phyloP scores from a whole-genome alignment of 2,329 filamentous ascomycete species.

The Pestalotiopsis sp. region DNA sequence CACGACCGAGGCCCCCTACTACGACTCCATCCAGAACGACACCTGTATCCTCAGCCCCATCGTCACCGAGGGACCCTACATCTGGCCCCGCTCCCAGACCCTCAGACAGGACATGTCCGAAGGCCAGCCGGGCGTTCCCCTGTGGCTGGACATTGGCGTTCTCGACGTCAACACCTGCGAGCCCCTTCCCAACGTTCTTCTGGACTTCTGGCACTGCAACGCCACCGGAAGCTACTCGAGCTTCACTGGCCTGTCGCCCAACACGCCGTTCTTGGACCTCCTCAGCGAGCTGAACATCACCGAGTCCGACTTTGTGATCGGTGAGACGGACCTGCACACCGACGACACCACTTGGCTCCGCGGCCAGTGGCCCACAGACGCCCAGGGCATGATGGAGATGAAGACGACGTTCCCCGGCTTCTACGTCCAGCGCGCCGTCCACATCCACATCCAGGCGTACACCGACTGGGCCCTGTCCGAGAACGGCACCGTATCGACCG shows the following conservation, averaged over 20 bases:
- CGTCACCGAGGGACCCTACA: conserved; percentile 46
- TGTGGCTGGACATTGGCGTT: conserved; percentile 46
- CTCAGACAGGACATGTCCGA: conserved; percentile 43
- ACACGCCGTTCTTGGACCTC: conserved; percentile 30
- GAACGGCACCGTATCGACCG: conserved; percentile 19
- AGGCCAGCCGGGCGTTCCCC: conserved; percentile 38
- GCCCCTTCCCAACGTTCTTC: conserved; percentile 35
- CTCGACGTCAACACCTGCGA: conserved; percentile 48
- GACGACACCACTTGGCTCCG: conserved; percentile 31
- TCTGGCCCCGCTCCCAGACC: conserved; percentile 41
- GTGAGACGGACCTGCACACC: conserved; percentile 24
- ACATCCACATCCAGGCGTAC: conserved; percentile 21
- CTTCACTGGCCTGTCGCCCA: conserved; percentile 30
- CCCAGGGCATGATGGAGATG: conserved; percentile 28
- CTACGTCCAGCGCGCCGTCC: conserved; percentile 24
- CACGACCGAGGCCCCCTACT: conserved; percentile 24
- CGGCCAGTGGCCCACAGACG: conserved; percentile 29
- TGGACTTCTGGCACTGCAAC: conserved; percentile 51
- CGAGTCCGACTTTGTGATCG: conserved; percentile 11
- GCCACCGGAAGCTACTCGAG: conserved; percentile 45
- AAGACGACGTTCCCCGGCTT: conserved; percentile 25
- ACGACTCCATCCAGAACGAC: conserved; percentile 41
- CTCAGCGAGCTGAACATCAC: conserved; percentile 30
- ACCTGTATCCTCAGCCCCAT: conserved; percentile 45
- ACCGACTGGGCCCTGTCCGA: conserved; percentile 16